These are phyloP conservation scores for Holtermannia corniformis DNA, from an alignment of 768 basidiomycete genomes.

Conservation along the genomic window DNA sequence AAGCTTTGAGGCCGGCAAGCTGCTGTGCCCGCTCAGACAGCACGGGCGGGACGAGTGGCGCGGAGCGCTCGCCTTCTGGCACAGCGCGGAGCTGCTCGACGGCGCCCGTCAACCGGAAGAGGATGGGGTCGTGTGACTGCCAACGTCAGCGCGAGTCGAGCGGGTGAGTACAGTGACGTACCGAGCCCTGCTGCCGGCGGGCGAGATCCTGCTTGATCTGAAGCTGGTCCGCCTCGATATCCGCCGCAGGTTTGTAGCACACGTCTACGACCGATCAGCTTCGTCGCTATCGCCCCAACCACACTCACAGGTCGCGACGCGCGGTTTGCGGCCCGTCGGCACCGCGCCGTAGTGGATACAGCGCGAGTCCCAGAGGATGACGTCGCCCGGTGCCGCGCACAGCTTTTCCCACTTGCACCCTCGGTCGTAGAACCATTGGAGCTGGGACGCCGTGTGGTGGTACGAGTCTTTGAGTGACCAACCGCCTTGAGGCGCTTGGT, in stretches of 20 bases:
- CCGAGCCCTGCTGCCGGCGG: background rate
- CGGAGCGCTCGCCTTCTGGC: slow-evolving; percentile 12
- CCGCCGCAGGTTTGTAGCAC: slow-evolving; percentile 37
- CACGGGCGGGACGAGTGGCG: slow-evolving; percentile 6
- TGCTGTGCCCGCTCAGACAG: slow-evolving; percentile 11
- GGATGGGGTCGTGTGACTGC: slow-evolving; percentile 28
- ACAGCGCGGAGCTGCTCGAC: slow-evolving; percentile 2
- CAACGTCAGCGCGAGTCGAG: background rate
- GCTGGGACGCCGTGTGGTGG: slow-evolving; percentile 21
- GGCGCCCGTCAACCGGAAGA: slow-evolving; percentile 19
- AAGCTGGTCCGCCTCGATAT: slow-evolving; percentile 17
- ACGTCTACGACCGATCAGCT: slow-evolving; percentile 25
- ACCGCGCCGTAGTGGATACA: slow-evolving; percentile 38
- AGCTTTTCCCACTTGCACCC: slow-evolving; percentile 41
- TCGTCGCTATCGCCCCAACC: background rate
- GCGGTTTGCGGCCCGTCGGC: slow-evolving; percentile 22
- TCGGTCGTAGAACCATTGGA: slow-evolving; percentile 41
- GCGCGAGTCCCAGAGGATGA: slow-evolving; percentile 40
- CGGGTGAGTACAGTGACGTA: background rate
- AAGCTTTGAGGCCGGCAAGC: slow-evolving; percentile 17
- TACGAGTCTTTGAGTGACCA: slow-evolving; percentile 21
- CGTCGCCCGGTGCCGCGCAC: slow-evolving; percentile 35
- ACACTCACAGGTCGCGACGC: slow-evolving; percentile 37
- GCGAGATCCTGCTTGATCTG: slow-evolving; percentile 11
- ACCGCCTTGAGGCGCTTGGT: slow-evolving; percentile 19